Percentiles rank a stretch among this genome's conserved stretches.
Conservation (phyloP, 331 rosid species). For the Stylosanthes scabra region DNA sequence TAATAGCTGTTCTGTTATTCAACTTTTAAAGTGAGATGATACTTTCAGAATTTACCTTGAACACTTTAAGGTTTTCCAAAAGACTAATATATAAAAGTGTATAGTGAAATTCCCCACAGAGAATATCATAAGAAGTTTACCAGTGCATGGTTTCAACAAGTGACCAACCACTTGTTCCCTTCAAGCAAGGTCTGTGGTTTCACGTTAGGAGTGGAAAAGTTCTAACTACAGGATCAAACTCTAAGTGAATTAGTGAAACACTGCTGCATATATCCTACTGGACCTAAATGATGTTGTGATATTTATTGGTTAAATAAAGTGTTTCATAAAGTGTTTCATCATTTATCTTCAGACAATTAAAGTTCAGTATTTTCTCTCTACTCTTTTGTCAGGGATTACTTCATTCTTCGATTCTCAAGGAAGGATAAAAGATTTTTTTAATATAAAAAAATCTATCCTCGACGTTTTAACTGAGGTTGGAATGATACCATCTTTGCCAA, state of each 20-base stretch:
- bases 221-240: background rate
- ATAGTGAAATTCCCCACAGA: no score
- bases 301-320: background rate
- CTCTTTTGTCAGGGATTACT: slow-evolving; percentile 69
- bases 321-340: slow-evolving; percentile 19
- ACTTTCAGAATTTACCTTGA: no score
- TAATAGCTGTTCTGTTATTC: no score
- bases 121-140: no score
- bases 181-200: no score
- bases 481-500: slow-evolving; percentile 72
- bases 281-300: background rate
- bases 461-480: slow-evolving; percentile 65
- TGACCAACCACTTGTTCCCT: no score
- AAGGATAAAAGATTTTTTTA: slow-evolving; percentile 61
- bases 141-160: no score
- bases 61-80: no score
- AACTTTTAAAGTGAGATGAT: no score
- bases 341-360: background rate
- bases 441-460: slow-evolving; percentile 58
- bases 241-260: background rate
- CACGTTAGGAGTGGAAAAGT: no score
- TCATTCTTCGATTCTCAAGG: slow-evolving; percentile 85
- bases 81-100: no score
- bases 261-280: background rate
- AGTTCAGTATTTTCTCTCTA: slow-evolving; percentile 24